phyloP scores from a whole-genome alignment of 176 grass and related monocot genomes.

The Zea luxurians region DNA sequence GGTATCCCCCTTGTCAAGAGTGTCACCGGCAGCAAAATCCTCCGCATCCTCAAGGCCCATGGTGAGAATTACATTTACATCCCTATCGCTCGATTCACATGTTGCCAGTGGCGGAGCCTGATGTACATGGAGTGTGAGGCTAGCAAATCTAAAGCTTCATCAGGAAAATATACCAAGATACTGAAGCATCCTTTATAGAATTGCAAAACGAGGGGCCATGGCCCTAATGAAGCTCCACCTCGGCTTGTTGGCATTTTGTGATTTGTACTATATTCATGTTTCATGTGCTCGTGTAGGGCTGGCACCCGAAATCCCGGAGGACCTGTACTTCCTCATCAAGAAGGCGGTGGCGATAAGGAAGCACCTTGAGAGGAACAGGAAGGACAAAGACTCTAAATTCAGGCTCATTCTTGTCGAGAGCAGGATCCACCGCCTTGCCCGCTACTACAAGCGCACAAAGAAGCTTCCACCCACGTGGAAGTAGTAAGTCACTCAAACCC shows the following conservation, averaged over 20 bases:
- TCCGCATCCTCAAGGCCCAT: slow-evolving; percentile 84
- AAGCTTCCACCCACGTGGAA: slow-evolving; percentile 90
- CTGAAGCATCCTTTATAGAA: too few species aligned
- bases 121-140: too few species aligned
- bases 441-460: slow-evolving; percentile 96
- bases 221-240: too few species aligned
- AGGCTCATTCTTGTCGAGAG: slow-evolving; percentile 92
- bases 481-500: slow-evolving; percentile 52
- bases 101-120: background rate
- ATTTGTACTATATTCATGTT: background rate
- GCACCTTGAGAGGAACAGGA: slow-evolving; percentile 92
- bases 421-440: slow-evolving; percentile 87
- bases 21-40: slow-evolving; percentile 87
- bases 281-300: slow-evolving; percentile 33
- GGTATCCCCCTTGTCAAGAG: slow-evolving; percentile 68
- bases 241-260: background rate
- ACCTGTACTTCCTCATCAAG: slow-evolving; percentile 88
- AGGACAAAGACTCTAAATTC: slow-evolving; percentile 94
- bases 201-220: too few species aligned
- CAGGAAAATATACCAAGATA: too few species aligned
- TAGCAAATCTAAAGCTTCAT: too few species aligned
- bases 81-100: background rate
- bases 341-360: slow-evolving; percentile 92
- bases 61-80: slow-evolving; percentile 34
- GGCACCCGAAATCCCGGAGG: slow-evolving; percentile 80